phyloP scores from a whole-genome alignment of 1,284 basidiomycete genomes.

The Sphagnurus paluster region DNA sequence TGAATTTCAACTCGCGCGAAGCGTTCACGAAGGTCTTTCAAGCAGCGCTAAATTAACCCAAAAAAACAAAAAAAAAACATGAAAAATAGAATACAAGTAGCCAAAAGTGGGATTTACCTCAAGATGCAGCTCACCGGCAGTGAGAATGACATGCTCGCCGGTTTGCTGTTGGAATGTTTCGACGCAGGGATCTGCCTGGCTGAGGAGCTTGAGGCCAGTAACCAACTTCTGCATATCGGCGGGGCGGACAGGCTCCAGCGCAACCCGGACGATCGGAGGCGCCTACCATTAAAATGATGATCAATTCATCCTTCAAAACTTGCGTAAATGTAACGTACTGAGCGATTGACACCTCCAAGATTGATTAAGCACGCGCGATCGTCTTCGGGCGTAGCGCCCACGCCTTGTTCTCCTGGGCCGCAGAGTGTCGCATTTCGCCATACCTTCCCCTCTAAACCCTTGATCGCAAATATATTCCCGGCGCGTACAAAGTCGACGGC shows the following conservation, averaged over 20 bases:
- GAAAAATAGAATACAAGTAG: too few relatives aligned
- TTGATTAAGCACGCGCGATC: constrained; percentile 68
- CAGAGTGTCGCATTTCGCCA: constrained; percentile 92
- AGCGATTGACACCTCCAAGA: constrained; percentile 74
- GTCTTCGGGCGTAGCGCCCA: constrained; percentile 36
- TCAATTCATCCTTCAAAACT: too few relatives aligned
- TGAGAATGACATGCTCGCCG: constrained; percentile 96
- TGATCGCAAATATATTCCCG: constrained; percentile 95
- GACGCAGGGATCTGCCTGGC: constrained; percentile 96
- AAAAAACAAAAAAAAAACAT: too few relatives aligned
- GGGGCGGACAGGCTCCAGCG: constrained; percentile 86
- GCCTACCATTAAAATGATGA: constrained; percentile 49
- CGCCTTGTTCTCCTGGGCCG: constrained; percentile 51
- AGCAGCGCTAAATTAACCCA: constrained; percentile 89
- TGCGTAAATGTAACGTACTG: constrained; percentile 48
- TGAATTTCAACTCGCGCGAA: constrained; percentile 95
- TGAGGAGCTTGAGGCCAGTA: constrained; percentile 85
- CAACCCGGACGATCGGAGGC: constrained; percentile 93
- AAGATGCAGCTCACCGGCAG: constrained; percentile 94
- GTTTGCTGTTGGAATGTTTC: constrained; percentile 97
- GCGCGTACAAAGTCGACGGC: constrained; percentile 85
- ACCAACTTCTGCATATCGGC: constrained; percentile 94
- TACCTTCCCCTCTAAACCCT: constrained; percentile 88
- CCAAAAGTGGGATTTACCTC: constrained; percentile 60
- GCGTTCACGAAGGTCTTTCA: constrained; percentile 93